Base-by-base conservation (phyloP, 345 rosid genomes). In the Lagerstroemia speciosa region DNA sequence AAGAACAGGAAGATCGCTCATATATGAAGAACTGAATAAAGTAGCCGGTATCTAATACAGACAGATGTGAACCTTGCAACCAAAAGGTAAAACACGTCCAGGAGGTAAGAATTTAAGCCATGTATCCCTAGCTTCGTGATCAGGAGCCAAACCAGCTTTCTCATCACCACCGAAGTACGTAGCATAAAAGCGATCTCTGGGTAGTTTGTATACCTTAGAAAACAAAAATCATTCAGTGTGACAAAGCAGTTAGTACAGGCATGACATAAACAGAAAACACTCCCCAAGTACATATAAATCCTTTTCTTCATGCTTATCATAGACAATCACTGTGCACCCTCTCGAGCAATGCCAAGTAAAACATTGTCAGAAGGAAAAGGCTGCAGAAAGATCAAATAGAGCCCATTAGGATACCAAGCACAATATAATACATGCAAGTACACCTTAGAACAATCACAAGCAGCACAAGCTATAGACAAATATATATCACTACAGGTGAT, bases 111-210 rank as follows among this genome's bases (percentile, higher is more conserved):
- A 87, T 70, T 81, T 74, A 33, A 86, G 87, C 99, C 99, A 94
- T 69, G 83, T 75, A 69, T 85, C 92, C 71, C 84, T 87, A 74
- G 99, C 98, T 77, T 94, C 97, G 69, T 40, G 78, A 79, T 94
- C 99, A 69, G 98, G 91, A 66, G 86, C 83, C 70, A 94, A 92
- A 68, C 97, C 96, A 74, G 81, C 84, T 72, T 83, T 81, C 72
- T 89, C 96, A 80, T 91, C 99, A 67, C 99, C 99, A n/a, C 96
- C 96, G 65, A 94, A 94, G 78, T 94, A 94, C 8, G 99, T 94
- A 8, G 99, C 99, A 73, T 94, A 94, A 67, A 94, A 68, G 50
- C 93, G 84, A 69, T 94, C 91, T 34, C 78, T 27, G 1, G 98
- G 99, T 52, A 94, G 77, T 53, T 86, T 71, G 74, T 89, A 94